Conservation (phyloP, 805 yeast genomes). For the Sugiyamaella valdiviana region DNA sequence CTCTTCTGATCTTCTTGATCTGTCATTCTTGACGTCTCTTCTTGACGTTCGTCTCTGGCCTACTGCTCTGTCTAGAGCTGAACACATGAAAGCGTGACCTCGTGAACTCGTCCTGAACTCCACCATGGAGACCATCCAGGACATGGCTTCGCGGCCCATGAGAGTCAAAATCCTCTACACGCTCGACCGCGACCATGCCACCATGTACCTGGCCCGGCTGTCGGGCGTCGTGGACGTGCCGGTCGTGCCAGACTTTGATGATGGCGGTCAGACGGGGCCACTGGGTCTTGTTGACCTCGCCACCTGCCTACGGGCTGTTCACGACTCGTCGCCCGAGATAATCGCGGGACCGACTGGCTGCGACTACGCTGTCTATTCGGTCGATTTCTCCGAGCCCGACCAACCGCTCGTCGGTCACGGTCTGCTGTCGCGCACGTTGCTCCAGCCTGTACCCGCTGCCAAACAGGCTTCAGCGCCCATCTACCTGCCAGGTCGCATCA, state of each 20-base stretch:
- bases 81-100: too few relatives aligned
- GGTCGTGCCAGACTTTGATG: constrained; percentile 25
- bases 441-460: neutral
- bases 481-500: constrained; percentile 22
- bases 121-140: constrained; percentile 5
- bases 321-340: constrained; percentile 34
- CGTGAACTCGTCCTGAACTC: too few relatives aligned
- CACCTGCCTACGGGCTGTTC: constrained; percentile 31
- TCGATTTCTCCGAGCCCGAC: constrained; percentile 35
- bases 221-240: constrained; percentile 17
- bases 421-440: constrained; percentile 23
- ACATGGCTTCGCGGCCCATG: constrained; percentile 16
- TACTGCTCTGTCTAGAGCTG: too few relatives aligned
- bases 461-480: neutral
- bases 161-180: constrained; percentile 36
- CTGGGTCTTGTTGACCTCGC: constrained; percentile 31
- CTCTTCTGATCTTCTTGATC: neutral
- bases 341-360: constrained; percentile 20
- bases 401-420: constrained; percentile 39
- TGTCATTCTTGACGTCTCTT: neutral
- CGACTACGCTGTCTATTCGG: constrained; percentile 37
- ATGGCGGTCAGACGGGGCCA: constrained; percentile 12
- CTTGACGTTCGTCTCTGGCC: too few relatives aligned
- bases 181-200: constrained; percentile 29
- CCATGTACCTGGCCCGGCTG: constrained; percentile 33